Evolutionary conservation across 2,329 filamentous ascomycete species (phyloP).

Genomic region (Fusarium chlamydosporum): DNA sequence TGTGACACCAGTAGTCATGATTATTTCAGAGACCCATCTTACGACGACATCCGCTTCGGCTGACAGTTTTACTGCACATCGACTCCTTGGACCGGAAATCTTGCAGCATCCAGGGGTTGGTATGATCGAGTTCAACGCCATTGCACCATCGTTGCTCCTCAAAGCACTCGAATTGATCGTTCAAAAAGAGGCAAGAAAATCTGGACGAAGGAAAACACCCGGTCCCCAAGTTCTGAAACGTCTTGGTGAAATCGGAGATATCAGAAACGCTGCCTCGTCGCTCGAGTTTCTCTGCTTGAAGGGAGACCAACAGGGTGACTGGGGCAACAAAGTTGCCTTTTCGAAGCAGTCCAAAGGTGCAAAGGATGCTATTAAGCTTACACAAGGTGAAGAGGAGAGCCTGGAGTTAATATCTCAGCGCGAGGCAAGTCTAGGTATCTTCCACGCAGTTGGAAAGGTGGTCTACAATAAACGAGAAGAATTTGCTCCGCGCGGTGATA

Average conservation of each 20-base stretch:
- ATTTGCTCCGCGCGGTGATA: constrained; percentile 57
- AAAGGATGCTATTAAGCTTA: constrained; percentile 72
- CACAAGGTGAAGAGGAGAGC: constrained; percentile 82
- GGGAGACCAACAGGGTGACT: constrained; percentile 79
- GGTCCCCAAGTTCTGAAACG: constrained; percentile 83
- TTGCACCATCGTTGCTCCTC: constrained; percentile 86
- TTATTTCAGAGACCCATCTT: constrained; percentile 91
- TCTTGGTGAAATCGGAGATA: constrained; percentile 89
- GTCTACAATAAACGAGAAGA: constrained; percentile 94
- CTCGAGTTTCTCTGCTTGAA: constrained; percentile 93
- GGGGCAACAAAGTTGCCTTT: constrained; percentile 81
- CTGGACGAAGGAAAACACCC: constrained; percentile 80
- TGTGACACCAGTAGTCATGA: constrained; percentile 83
- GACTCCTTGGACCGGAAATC: constrained; percentile 88
- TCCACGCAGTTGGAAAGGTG: constrained; percentile 95
- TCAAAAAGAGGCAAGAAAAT: constrained; percentile 85
- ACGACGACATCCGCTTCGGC: constrained; percentile 87
- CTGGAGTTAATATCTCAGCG: constrained; percentile 86
- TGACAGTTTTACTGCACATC: constrained; percentile 93
- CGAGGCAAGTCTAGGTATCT: constrained; percentile 92
- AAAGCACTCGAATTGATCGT: constrained; percentile 88
- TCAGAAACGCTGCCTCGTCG: constrained; percentile 91
- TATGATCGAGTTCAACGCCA: constrained; percentile 91
- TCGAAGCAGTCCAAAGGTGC: constrained; percentile 75
- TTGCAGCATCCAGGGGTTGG: constrained; percentile 83